Conservation (phyloP, 2,329 filamentous ascomycete genomes). For the Didymellaceae sp. region DNA sequence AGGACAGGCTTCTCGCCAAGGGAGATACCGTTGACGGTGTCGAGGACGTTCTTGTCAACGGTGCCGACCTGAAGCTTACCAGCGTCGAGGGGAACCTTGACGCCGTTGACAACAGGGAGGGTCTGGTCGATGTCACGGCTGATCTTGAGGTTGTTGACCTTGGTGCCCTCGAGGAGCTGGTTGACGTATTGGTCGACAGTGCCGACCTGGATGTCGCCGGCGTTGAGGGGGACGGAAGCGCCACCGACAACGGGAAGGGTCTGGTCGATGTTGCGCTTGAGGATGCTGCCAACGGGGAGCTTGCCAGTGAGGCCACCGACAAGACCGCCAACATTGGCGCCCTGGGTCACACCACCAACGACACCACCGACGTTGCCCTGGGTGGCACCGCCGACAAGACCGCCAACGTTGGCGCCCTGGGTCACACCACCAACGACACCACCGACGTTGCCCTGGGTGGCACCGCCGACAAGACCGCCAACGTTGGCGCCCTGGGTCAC, state of each 20-base stretch:
- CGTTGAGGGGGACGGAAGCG: constrained; percentile 1
- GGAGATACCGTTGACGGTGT: not conserved
- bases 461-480: not conserved
- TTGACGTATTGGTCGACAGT: constrained; percentile 5
- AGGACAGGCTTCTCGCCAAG: not conserved
- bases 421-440: too few species aligned
- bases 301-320: not conserved
- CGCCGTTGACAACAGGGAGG: not conserved
- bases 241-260: constrained; percentile 6
- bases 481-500: too few species aligned
- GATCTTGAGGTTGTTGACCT: not conserved
- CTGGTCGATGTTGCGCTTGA: constrained; percentile 8
- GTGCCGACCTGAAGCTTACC: constrained; percentile 1
- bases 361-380: not conserved
- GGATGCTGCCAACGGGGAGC: not conserved
- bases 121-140: constrained; percentile 4
- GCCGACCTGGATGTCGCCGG: constrained; percentile 1
- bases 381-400: not conserved
- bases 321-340: not conserved
- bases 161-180: not conserved
- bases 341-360: too few species aligned
- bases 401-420: too few species aligned
- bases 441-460: not conserved
- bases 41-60: not conserved
- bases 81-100: not conserved